phyloP scores from a whole-genome alignment of 768 basidiomycete genomes.

The Royoungia palumana region DNA sequence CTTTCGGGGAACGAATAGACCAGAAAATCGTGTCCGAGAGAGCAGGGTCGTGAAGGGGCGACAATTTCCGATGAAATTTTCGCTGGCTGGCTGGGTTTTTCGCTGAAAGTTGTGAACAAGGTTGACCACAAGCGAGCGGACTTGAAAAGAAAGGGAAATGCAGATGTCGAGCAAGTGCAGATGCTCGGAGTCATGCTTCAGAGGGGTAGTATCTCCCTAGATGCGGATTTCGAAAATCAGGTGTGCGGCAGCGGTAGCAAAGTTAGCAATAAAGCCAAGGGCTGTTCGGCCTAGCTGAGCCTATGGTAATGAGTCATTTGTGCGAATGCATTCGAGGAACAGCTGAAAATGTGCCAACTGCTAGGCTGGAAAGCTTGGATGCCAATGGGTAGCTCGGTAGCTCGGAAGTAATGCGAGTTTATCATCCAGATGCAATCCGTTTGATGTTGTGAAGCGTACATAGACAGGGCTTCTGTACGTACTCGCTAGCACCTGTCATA shows the following conservation, averaged over 20 bases:
- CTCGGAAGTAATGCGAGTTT: too few relatives aligned
- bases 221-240: slow-evolving; percentile 53
- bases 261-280: slow-evolving; percentile 53
- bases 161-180: slow-evolving; percentile 63
- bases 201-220: slow-evolving; percentile 42
- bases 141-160: slow-evolving; percentile 49
- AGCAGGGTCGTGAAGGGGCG: slow-evolving; percentile 54
- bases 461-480: too few relatives aligned
- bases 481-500: too few relatives aligned
- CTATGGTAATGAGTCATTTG: slow-evolving; percentile 47
- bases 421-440: too few relatives aligned
- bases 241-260: slow-evolving; percentile 53
- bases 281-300: slow-evolving; percentile 45
- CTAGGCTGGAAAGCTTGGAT: too few relatives aligned
- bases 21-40: slow-evolving; percentile 40
- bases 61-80: slow-evolving; percentile 45
- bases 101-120: slow-evolving; percentile 38
- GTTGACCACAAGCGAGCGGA: slow-evolving; percentile 45
- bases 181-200: slow-evolving; percentile 38
- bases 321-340: slow-evolving; percentile 46
- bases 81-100: slow-evolving; percentile 32
- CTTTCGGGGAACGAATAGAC: slow-evolving; percentile 65
- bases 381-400: too few relatives aligned
- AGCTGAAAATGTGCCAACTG: too few relatives aligned
- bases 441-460: too few relatives aligned